Conservation (phyloP, 2,329 filamentous ascomycete species). For the Exophiala xenobiotica region DNA sequence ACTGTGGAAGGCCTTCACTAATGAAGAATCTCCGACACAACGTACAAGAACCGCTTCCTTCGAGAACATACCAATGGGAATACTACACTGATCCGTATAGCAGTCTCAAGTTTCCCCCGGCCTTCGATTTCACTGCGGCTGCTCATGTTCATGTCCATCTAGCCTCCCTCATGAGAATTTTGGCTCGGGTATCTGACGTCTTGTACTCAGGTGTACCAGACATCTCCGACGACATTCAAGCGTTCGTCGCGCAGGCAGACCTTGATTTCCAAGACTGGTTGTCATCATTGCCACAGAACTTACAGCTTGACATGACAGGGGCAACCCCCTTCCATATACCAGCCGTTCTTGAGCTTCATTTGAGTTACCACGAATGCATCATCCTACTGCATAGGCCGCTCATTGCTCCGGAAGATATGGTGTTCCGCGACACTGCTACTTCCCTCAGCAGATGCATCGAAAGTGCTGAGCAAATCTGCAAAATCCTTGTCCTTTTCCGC, state of each 20-base stretch:
- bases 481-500: conserved; percentile 6
- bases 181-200: conserved; percentile 9
- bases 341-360: conserved; percentile 35
- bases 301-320: conserved; percentile 5
- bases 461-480: conserved; percentile 4
- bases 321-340: conserved; percentile 20
- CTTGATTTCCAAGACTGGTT: conserved; percentile 11
- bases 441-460: conserved; percentile 11
- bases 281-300: not conserved
- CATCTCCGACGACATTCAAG: conserved; percentile 3
- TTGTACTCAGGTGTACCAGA: conserved; percentile 17
- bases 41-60: conserved; percentile 7
- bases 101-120: conserved; percentile 6
- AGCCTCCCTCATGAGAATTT: conserved; percentile 10
- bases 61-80: conserved; percentile 10
- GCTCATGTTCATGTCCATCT: conserved; percentile 13
- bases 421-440: not conserved
- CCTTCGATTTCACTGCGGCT: conserved; percentile 9
- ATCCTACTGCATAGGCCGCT: conserved; percentile 55
- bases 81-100: conserved; percentile 4
- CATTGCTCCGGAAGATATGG: conserved; percentile 15
- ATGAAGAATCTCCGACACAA: conserved; percentile 10
- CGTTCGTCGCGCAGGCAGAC: conserved; percentile 10
- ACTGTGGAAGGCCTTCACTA: conserved; percentile 9
- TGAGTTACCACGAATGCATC: conserved; percentile 52